Evolutionary conservation across 148 eudicot species (phyloP), one percentile per base, ranked within the genome.

Genomic region (Rhododendron simsii): DNA sequence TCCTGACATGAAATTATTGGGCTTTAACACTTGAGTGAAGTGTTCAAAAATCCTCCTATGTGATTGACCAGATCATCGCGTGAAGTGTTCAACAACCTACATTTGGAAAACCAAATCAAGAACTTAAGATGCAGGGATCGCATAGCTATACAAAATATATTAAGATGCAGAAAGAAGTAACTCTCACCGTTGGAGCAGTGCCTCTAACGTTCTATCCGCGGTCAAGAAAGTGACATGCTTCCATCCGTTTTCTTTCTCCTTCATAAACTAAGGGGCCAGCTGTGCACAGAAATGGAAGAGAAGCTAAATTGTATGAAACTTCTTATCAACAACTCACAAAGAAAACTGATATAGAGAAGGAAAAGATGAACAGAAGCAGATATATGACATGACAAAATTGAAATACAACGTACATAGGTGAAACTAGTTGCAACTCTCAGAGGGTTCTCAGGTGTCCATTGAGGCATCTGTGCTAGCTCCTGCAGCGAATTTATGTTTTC

Each of bases 171-270:
- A 87, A 83, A 76, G 50, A 78, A 69, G 57, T 10, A 37, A 44
- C 55, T 83, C 98, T 92, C 86, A 97, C 99, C 76, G 99, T 98
- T 82, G 99, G 99, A 89, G 99, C 99, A n/a, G n/a, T 82, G 99
- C 99, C 89, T 97, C 99, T 33, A 97, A 91, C 85, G 98, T 98
- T 85, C 98, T 98, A 92, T 95, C 98, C 81, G 98, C 98, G 81
- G 98, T 93, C 67, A 96, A 94, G 87, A 95, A 97, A 7, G 89
- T 75, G 55, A 92, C 99, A 89, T 95, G 90, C 88, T 93, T 85
- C 88, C 94, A 82, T 83, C 99, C 98, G 84, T 93, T 94, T 15
- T n/a, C n/a, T n/a, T n/a, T n/a, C n/a, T 95, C 98, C 84, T 90
- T 91, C 93, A 93, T 87, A 90, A 97, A 97, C 85, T 97, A 93